Evolutionary conservation across 1,139 yeast genomes (phyloP).

Genomic region (Tardiomyces blankii): DNA sequence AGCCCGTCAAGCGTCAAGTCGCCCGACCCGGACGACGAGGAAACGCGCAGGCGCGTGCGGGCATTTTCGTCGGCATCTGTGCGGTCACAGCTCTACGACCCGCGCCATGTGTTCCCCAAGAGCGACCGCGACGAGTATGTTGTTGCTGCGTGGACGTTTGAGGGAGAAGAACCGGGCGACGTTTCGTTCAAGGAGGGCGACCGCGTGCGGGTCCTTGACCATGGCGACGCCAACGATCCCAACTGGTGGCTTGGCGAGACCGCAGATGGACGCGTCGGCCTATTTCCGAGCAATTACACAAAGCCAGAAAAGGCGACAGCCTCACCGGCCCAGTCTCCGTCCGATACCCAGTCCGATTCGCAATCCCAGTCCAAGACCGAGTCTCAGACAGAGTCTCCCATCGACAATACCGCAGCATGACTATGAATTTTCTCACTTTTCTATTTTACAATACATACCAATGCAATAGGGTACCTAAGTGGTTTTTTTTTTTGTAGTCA

Average conservation of each 20-base stretch:
- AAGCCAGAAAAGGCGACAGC: constrained; percentile 2
- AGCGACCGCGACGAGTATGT: constrained; percentile 12
- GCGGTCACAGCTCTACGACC: background rate
- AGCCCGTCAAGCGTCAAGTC: constrained; percentile 2
- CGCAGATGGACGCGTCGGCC: constrained; percentile 34
- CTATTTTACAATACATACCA: background rate
- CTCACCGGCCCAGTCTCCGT: no score
- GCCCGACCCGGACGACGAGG: background rate
- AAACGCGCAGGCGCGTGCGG: constrained; percentile 6
- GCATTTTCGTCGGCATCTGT: constrained; percentile 1
- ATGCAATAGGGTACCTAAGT: background rate
- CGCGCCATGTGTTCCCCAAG: background rate
- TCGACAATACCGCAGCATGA: no score
- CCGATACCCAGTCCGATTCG: no score
- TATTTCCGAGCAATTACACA: constrained; percentile 49
- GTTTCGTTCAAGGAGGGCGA: constrained; percentile 41
- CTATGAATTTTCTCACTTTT: no score
- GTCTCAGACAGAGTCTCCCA: no score
- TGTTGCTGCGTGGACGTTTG: constrained; percentile 27
- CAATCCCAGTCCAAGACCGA: no score
- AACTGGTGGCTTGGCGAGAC: constrained; percentile 55
- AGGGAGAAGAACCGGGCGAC: constrained; percentile 36
- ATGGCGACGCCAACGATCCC: constrained; percentile 28
- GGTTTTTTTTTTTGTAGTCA: background rate
- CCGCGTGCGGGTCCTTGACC: constrained; percentile 33